These are phyloP conservation scores for Lactarius tabidus DNA, from an alignment of 768 basidiomycete species.

Conservation along the genomic window DNA sequence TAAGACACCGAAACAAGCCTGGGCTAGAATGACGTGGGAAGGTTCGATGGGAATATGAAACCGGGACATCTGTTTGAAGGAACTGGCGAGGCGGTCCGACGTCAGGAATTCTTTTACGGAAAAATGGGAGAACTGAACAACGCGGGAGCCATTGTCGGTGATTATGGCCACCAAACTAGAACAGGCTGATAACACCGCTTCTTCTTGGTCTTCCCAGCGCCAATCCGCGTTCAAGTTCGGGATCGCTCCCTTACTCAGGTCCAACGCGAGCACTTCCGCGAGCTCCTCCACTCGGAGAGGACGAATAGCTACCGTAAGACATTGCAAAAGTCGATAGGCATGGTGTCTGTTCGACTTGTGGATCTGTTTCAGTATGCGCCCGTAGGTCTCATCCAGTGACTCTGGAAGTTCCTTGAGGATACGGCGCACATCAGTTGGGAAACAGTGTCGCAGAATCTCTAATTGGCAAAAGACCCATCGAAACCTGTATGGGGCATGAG, in stretches of 20 bases:
- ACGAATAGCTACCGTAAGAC: neutral
- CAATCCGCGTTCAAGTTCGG: neutral
- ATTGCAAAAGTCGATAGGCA: neutral
- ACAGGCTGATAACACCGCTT: neutral
- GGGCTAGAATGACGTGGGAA: neutral
- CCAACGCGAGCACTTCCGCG: neutral
- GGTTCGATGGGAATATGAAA: neutral
- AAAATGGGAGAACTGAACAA: neutral
- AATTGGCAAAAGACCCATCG: no score
- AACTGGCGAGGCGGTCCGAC: neutral
- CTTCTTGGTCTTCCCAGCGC: neutral
- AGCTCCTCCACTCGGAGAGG: neutral
- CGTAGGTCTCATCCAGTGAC: neutral
- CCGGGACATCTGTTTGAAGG: neutral
- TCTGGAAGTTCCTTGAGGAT: neutral
- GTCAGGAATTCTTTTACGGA: neutral
- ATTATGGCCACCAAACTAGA: neutral
- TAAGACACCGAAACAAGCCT: neutral
- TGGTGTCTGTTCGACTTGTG: neutral
- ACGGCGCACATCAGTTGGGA: neutral
- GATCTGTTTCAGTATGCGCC: neutral
- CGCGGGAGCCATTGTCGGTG: neutral
- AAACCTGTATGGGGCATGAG: no score
- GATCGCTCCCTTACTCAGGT: neutral
- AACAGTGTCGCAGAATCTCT: neutral